Conservation (phyloP, 805 yeast species). For the Myxozyma neglecta region DNA sequence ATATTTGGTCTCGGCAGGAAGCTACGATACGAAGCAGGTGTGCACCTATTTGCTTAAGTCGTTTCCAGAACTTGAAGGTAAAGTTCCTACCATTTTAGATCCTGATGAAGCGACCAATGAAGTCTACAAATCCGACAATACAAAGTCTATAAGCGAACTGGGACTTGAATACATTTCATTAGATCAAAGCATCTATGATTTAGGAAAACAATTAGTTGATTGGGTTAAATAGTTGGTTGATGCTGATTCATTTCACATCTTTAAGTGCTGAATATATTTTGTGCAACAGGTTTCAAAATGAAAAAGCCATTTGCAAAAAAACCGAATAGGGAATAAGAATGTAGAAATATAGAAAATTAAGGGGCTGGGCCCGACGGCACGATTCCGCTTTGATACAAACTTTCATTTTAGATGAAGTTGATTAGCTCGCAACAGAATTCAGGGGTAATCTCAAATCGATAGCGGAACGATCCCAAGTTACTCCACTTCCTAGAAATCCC, state of each 20-base stretch:
- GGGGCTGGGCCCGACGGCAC: no score
- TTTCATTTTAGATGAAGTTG: no score
- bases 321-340: neutral
- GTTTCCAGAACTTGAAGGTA: slow-evolving; percentile 28
- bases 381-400: no score
- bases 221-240: slow-evolving; percentile 7
- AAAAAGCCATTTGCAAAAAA: neutral
- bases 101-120: neutral
- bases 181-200: slow-evolving; percentile 30
- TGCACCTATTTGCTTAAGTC: neutral
- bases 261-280: neutral
- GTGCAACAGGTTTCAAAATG: neutral
- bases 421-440: no score
- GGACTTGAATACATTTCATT: slow-evolving; percentile 35
- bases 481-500: no score
- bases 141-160: slow-evolving; percentile 29
- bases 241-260: no score
- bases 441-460: no score
- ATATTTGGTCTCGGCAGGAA: slow-evolving; percentile 35
- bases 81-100: slow-evolving; percentile 4
- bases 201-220: slow-evolving; percentile 13
- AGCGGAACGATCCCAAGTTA: no score
- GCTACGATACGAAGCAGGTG: slow-evolving; percentile 15
- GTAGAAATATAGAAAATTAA: neutral
- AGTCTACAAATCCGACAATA: slow-evolving; percentile 19